Evolutionary conservation across 163 green algal genomes (phyloP), one percentile per base, ranked within the genome.

Genomic region (Chlorella variabilis): DNA sequence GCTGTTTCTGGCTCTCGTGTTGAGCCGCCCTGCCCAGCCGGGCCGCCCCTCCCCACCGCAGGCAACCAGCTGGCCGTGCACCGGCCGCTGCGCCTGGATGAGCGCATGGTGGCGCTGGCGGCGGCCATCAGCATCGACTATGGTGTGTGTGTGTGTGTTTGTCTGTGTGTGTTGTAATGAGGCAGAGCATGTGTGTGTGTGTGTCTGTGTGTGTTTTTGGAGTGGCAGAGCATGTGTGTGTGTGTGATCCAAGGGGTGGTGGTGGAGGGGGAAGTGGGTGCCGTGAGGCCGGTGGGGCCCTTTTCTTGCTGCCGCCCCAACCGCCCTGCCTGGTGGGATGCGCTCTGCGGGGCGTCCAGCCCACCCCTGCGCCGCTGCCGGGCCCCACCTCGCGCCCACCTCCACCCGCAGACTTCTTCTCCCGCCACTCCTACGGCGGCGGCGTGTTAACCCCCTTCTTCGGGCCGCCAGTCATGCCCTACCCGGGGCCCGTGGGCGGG

Each of bases 41-140:
- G 11, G 11, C 36, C 23, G 1, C 5, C 56, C 23, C 4, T 54
- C 45, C 45, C 15, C 45, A n/a, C 80, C 2, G 91, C 86, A 1
- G 94, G 93, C 48, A 92, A 94, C 77, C 91, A 97, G 87, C 90
- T 98, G 88, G 89, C 94, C 58, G 92, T 97, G 48, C 74, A 86
- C 7, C 85, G 91, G 21, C 87, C 91, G 13, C 82, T 98, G 67
- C 51, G 76, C 6, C 85, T 98, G 27, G 75, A 77, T 13, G 92
- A 98, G 87, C 89, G 93, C 23, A 92, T 95, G 88, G 78, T 95
- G 15, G 91, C 91, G 15, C 89, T 97, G 41, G 94, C 94, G 4
- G 90, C 89, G 4, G 94, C 93, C 13, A 92, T 97, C 51, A 91
- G 83, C 49, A 91, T 97, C 29, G 94, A 98, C 86, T 98, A 94